Base-by-base conservation (phyloP, 306 rosid genomes). In the Betula pendula region DNA sequence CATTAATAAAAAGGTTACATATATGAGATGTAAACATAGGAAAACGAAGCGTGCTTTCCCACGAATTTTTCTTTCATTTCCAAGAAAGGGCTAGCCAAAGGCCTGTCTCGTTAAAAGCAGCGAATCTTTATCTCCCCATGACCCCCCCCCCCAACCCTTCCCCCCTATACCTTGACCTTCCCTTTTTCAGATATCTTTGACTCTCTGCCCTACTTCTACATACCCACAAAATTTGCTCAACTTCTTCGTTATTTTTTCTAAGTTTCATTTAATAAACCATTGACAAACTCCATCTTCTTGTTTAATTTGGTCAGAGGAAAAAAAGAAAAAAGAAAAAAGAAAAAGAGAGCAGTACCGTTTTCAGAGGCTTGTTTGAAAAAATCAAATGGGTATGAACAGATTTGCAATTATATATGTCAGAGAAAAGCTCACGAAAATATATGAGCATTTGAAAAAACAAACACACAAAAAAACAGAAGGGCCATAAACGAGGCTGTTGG, bases 1-100 rank as follows among this genome's bases (percentile, higher is more conserved):
- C 15, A 2, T 17, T 45, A 1, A 25, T 27, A 20, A 7, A 7
- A 70, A 15, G 13, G 4, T 6, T 62, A 25, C 38, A 12, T 6
- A 51, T 62, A 13, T n/a, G 6, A 5, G 14, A 70, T 15, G 25
- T 22, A 31, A 86, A 87, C 87, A 86, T 89, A 74, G 90, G 83
- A 85, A 80, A 25, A 79, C 72, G 74, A 87, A 80, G 97, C 96
- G 96, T 80, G 89, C 71, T 84, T 88, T 69, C 87, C 89, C 84
- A 87, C 88, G 76, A 53, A 60, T 84, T 85, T 65, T 76, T 85
- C 89, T 92, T 91, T 86, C 99, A 96, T 92, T 96, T 82, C 99
- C 99, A 83, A 92, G 89, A 91, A 91, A 88, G 79, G 87, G 35
- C 69, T 83, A 77, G 73, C 78, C 83, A 81, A 83, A 80, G 81